These are phyloP conservation scores for Backusella sp. DNA, from an alignment of 192 early-diverging fungal species.

Conservation along the genomic window DNA sequence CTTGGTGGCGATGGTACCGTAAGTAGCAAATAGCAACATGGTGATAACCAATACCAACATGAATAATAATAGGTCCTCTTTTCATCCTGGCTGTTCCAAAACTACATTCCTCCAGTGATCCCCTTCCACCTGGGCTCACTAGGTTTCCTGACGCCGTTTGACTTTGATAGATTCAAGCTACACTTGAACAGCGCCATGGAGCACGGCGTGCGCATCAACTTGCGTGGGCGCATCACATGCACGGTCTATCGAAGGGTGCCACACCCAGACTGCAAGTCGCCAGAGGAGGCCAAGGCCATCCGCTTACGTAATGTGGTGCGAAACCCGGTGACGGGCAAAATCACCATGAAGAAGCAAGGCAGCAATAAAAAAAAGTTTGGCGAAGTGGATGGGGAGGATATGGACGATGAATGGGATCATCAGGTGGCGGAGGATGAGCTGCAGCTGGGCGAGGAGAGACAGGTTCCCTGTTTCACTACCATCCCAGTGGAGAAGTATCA, in stretches of 20 bases:
- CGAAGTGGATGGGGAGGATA: constrained; percentile 29
- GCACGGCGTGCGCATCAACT: constrained; percentile 78
- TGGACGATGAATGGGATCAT: constrained; percentile 10
- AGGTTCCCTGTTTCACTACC: constrained; percentile 52
- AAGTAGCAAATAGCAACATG: not conserved
- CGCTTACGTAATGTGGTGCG: constrained; percentile 29
- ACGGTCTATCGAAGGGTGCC: constrained; percentile 74
- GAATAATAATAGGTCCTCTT: constrained; percentile 61
- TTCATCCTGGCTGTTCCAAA: constrained; percentile 91
- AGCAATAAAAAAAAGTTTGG: constrained; percentile 29
- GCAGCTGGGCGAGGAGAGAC: constrained; percentile 24
- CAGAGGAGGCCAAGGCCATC: constrained; percentile 1
- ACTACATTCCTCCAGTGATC: constrained; percentile 88
- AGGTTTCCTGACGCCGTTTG: constrained; percentile 93
- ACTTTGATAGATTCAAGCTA: constrained; percentile 60
- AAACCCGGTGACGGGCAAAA: constrained; percentile 28
- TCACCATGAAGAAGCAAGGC: constrained; percentile 17
- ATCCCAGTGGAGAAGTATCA: constrained; percentile 78
- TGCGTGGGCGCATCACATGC: constrained; percentile 89
- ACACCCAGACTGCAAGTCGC: constrained; percentile 15
- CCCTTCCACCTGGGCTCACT: constrained; percentile 93
- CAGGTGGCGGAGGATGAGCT: not conserved
- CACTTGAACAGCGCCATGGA: constrained; percentile 46
- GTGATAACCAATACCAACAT: not conserved
- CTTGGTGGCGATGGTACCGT: constrained; percentile 96